phyloP scores from a whole-genome alignment of 257 asterid genomes.

The Leptodermis oblonga region DNA sequence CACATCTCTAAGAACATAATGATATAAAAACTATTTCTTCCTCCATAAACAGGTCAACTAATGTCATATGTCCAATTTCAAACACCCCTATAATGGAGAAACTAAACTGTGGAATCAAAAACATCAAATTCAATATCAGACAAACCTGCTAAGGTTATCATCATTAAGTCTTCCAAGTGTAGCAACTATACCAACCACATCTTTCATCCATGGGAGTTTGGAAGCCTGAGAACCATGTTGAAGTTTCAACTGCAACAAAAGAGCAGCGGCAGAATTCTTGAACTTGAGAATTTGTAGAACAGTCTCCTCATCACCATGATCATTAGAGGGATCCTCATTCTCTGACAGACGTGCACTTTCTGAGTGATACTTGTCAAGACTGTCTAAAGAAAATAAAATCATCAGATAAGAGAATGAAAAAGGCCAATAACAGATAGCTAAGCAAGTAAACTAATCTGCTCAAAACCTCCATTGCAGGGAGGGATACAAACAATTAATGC shows the following conservation, averaged over 20 bases:
- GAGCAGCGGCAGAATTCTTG: too few species aligned
- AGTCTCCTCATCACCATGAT: slow-evolving; percentile 41
- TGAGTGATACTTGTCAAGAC: slow-evolving; percentile 53
- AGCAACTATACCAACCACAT: slow-evolving; percentile 72
- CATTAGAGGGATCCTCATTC: slow-evolving; percentile 25
- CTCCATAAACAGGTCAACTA: too few species aligned
- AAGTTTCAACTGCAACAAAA: slow-evolving; percentile 39
- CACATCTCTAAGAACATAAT: too few species aligned
- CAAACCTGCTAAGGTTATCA: slow-evolving; percentile 75
- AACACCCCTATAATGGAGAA: not conserved
- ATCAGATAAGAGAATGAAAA: too few species aligned
- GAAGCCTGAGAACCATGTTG: slow-evolving; percentile 40
- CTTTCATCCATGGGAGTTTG: slow-evolving; percentile 41
- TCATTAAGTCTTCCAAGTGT: slow-evolving; percentile 67
- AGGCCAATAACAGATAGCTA: too few species aligned
- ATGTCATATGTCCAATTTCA: not conserved
- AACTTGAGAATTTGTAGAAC: slow-evolving; percentile 40
- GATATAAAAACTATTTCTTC: too few species aligned
- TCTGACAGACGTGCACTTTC: slow-evolving; percentile 22
- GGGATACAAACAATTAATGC: too few species aligned
- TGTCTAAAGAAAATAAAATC: too few species aligned
- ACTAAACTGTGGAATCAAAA: slow-evolving; percentile 13
- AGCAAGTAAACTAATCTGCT: too few species aligned
- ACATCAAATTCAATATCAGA: slow-evolving; percentile 19
- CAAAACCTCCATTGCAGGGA: too few species aligned